phyloP scores from a whole-genome alignment of 2,329 filamentous ascomycete genomes.

The Talaromyces sp. region DNA sequence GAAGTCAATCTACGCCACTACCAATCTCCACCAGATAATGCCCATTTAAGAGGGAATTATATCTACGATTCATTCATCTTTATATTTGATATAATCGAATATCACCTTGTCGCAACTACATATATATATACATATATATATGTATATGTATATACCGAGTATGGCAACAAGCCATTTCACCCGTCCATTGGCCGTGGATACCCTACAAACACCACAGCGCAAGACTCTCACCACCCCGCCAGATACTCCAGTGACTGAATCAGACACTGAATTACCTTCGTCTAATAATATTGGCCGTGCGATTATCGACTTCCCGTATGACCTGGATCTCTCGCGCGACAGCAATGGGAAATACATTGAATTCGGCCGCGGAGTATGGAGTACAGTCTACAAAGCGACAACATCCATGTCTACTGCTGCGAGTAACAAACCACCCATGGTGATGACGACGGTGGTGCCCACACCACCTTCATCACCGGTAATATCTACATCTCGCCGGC shows the following conservation, averaged over 20 bases:
- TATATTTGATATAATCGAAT: background rate
- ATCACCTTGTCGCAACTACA: background rate
- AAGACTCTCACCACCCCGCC: constrained; percentile 8
- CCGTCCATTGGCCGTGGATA: background rate
- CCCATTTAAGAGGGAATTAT: background rate
- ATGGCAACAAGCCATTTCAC: constrained; percentile 7
- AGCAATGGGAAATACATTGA: constrained; percentile 29
- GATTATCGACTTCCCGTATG: constrained; percentile 28
- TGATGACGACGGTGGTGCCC: background rate
- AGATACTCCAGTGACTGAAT: constrained; percentile 2
- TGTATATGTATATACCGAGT: background rate
- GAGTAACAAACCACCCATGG: too few relatives aligned
- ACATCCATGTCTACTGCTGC: constrained; percentile 18
- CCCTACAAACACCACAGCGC: background rate
- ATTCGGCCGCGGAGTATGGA: constrained; percentile 46
- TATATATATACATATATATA: background rate
- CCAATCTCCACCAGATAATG: background rate
- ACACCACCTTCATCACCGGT: constrained; percentile 36
- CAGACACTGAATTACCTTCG: background rate
- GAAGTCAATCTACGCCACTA: constrained; percentile 5
- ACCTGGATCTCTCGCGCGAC: constrained; percentile 28
- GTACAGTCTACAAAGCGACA: constrained; percentile 42
- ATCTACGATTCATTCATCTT: background rate
- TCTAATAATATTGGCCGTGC: background rate
- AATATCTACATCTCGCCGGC: constrained; percentile 11